Base-by-base conservation (phyloP, 2,329 filamentous ascomycete species). In the Cladosporium oxysporum region DNA sequence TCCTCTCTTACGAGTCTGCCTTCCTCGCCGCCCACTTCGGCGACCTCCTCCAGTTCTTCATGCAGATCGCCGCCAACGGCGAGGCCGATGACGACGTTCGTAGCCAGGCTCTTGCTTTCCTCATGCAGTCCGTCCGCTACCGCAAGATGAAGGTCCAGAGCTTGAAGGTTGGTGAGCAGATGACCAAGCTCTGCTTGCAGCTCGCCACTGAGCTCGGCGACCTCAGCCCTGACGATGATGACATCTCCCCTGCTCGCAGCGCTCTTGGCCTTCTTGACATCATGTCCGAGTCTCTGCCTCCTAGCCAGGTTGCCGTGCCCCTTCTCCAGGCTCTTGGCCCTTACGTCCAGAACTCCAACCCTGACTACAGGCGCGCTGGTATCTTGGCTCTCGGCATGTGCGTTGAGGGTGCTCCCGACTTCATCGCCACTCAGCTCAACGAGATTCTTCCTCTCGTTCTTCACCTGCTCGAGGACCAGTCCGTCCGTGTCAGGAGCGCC, bases 351-450 rank as follows among this genome's bases (percentile, higher is more conserved):
- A 89, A 88, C 75, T 80, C 85, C 67, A 86, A 96, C 74, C 86
- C 93, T 41, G 89, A 92, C 72, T 90, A 91, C 81, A 90, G 94
- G 67, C 91, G 94, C 79, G 93, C 94, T 64, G 93, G 91, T 79
- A 95, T 98, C 76, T 85, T 98, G 69, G 90, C 94, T 58, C 86
- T 99, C 5, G 94, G 94, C 67, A 96, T 94, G 83, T 94, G 92
- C 72, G 94, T 97, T 62, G 95, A 98, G 83, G 95, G 95, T 72
- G 94, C 95, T 33, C 95, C 95, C 18, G 95, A 99, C 79, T 99
- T 98, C 80, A 93, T 98, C 75, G 92, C 92, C 69, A 97, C 93
- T 23, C 95, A 99, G 80, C 87, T 98, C 69, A 85, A 90, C 74
- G 87, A 90, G 70, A 90, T 98, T 71, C 87, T 98, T 77, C 95